Conservation (phyloP, 2,329 filamentous ascomycete species). For the Coniochaeta pulveracea region DNA sequence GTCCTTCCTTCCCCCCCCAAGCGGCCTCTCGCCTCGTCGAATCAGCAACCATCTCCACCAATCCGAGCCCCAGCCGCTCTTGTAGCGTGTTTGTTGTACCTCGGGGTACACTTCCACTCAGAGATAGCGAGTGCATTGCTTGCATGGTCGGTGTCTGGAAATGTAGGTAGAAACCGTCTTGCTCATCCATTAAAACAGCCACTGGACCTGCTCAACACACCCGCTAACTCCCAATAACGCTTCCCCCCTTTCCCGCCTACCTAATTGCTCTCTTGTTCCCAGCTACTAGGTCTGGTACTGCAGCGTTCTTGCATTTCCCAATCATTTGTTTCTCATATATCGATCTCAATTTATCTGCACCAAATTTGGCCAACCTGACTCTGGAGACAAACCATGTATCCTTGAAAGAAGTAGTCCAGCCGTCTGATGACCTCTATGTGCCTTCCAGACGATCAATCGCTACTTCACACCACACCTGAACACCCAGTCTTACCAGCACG, state of each 20-base stretch:
- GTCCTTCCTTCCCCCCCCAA: no score
- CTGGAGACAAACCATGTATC: slow-evolving; percentile 17
- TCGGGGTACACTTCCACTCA: slow-evolving; percentile 2
- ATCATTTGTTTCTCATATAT: slow-evolving; percentile 26
- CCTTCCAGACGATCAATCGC: slow-evolving; percentile 5
- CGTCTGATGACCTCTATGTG: slow-evolving; percentile 8
- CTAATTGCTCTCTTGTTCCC: slow-evolving; percentile 15
- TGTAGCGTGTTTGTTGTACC: slow-evolving; percentile 3
- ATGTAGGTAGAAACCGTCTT: slow-evolving; percentile 6
- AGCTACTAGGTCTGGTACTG: slow-evolving; percentile 20
- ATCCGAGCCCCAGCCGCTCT: slow-evolving; percentile 1
- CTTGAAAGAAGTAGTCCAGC: slow-evolving; percentile 12
- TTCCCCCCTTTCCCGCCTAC: slow-evolving; percentile 7
- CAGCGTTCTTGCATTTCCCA: slow-evolving; percentile 18
- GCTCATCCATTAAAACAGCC: slow-evolving; percentile 12
- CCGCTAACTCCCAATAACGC: slow-evolving; percentile 4
- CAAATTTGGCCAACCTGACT: slow-evolving; percentile 22
- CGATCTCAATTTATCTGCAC: slow-evolving; percentile 28
- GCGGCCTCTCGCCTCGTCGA: no score
- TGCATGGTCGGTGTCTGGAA: slow-evolving; percentile 7
- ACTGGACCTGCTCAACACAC: slow-evolving; percentile 5
- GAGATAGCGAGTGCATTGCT: slow-evolving; percentile 5
- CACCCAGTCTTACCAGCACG: slow-evolving; percentile 6
- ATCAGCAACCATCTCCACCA: not conserved
- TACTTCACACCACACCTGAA: slow-evolving; percentile 6